phyloP scores from a whole-genome alignment of 106 monocot genomes.

The Vanilla planifolia region DNA sequence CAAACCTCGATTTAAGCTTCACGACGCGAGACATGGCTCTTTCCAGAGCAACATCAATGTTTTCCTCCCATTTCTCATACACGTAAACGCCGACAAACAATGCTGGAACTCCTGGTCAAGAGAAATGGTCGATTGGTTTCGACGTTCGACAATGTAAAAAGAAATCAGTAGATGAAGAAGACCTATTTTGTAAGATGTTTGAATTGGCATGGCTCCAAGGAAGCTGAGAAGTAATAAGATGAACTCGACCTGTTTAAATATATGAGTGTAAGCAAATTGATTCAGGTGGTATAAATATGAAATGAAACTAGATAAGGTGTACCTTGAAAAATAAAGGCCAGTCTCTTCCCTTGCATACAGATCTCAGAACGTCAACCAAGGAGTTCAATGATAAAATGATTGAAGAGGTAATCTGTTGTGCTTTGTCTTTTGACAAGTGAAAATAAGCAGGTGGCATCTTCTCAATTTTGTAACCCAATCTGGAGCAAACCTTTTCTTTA shows the following conservation, averaged over 20 bases:
- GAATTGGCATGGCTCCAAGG: conserved; percentile 38
- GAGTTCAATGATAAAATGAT: conserved; percentile 75
- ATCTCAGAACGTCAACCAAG: conserved; percentile 43
- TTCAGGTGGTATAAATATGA: background rate
- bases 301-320: background rate
- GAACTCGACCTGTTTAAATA: conserved; percentile 27
- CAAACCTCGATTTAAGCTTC: background rate
- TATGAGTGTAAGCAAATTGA: background rate
- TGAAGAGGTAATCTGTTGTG: conserved; percentile 40
- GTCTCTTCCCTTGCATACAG: conserved; percentile 86
- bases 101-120: conserved; percentile 38
- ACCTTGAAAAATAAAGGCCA: conserved; percentile 74
- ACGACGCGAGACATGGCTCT: background rate
- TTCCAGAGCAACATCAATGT: conserved; percentile 28
- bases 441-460: conserved; percentile 71
- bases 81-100: conserved; percentile 32
- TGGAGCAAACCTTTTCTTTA: conserved; percentile 15
- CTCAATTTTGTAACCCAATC: conserved; percentile 74
- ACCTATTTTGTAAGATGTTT: conserved; percentile 61
- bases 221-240: conserved; percentile 34
- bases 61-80: conserved; percentile 75
- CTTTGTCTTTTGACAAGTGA: conserved; percentile 49
- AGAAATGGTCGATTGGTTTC: no score
- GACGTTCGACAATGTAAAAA: no score
- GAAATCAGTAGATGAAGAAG: background rate